Conservation (phyloP, 805 yeast species). For the Zygoascus biomembranicola region DNA sequence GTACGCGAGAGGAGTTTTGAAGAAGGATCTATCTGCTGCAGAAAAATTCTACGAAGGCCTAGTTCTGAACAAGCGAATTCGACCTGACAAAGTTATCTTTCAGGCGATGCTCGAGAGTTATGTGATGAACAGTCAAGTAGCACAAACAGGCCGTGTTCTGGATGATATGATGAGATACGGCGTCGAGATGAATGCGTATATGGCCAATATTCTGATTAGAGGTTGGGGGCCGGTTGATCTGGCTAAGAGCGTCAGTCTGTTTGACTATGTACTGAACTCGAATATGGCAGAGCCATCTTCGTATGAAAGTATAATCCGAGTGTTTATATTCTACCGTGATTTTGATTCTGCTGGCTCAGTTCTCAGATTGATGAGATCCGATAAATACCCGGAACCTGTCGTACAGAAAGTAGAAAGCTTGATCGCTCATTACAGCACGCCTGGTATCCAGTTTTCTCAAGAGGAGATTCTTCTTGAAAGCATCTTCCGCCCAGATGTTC, state of each 20-base stretch:
- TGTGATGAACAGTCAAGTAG: constrained; percentile 26
- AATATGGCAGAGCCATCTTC: constrained; percentile 28
- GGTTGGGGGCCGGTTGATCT: constrained; percentile 30
- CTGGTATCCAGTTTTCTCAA: background rate
- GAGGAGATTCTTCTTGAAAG: constrained; percentile 15
- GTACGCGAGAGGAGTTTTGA: constrained; percentile 31
- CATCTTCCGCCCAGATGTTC: constrained; percentile 20
- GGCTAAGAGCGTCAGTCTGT: constrained; percentile 21
- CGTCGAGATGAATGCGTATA: constrained; percentile 26
- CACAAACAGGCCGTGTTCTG: constrained; percentile 25
- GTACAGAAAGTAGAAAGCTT: constrained; percentile 19
- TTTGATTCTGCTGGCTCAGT: constrained; percentile 17
- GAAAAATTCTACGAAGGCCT: constrained; percentile 27
- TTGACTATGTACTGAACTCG: constrained; percentile 19
- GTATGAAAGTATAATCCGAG: constrained; percentile 29
- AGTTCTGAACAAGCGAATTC: constrained; percentile 22
- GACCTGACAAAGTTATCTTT: constrained; percentile 32
- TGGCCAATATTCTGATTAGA: constrained; percentile 28
- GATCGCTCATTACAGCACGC: constrained; percentile 1
- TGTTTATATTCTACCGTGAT: constrained; percentile 22
- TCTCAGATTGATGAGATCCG: constrained; percentile 18
- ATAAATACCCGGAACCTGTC: constrained; percentile 26
- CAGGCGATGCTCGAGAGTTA: constrained; percentile 34
- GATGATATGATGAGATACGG: constrained; percentile 27
- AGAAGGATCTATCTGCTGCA: constrained; percentile 28